A percentile compares a stretch with the other conserved stretches of the same genome.
These are phyloP conservation scores for Parascedosporium putredinis DNA, from an alignment of 2,329 filamentous ascomycete genomes.

Conservation along the genomic window DNA sequence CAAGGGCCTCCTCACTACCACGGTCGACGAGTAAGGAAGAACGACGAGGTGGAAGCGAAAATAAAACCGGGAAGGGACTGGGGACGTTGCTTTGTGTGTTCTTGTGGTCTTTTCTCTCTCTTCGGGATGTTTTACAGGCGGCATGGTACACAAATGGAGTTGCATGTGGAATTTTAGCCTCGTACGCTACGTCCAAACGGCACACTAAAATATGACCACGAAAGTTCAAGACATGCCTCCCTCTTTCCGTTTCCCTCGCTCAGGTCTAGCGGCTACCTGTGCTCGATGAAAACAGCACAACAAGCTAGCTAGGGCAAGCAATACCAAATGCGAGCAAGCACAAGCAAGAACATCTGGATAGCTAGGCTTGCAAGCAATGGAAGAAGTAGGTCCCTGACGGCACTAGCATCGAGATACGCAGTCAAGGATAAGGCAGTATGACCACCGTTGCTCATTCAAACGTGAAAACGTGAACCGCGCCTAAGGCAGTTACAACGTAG, in stretches of 20 bases:
- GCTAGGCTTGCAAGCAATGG: too few species aligned
- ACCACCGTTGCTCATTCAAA: too few species aligned
- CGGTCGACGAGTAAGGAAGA: conserved; percentile 61
- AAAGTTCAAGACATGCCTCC: conserved; percentile 5
- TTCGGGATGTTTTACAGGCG: conserved; percentile 10
- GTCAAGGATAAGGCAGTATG: too few species aligned
- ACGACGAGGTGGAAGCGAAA: neutral
- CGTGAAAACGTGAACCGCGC: too few species aligned
- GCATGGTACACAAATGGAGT: conserved; percentile 10
- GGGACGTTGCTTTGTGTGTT: neutral
- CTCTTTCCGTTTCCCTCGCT: neutral
- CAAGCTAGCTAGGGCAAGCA: too few species aligned
- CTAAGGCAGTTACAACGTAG: too few species aligned
- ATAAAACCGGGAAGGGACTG: neutral
- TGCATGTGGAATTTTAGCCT: conserved; percentile 8
- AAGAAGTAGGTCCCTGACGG: too few species aligned
- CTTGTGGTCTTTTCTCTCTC: conserved; percentile 3
- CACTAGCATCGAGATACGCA: too few species aligned
- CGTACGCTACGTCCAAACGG: conserved; percentile 6
- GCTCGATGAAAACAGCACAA: too few species aligned
- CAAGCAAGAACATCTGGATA: too few species aligned
- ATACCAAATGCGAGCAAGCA: too few species aligned
- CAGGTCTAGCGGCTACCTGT: neutral
- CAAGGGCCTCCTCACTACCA: conserved; percentile 89
- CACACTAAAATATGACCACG: conserved; percentile 8